Conservation (phyloP, 176 grass and related monocot species). For the Tuctoria greenei region DNA sequence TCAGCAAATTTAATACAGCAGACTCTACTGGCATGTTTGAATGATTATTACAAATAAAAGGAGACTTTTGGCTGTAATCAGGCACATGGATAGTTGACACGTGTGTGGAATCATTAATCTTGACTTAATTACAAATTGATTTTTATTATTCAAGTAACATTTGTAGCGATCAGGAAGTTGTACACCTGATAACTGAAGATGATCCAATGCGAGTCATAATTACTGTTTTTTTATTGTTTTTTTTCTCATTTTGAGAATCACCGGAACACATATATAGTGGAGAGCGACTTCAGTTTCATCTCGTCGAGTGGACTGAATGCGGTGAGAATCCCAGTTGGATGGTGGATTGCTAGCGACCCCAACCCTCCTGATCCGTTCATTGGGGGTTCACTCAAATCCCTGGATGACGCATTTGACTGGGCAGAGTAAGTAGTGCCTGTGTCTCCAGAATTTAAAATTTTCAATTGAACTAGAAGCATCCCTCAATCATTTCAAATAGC, state of each 20-base stretch:
- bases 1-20: constrained; percentile 11
- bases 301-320: constrained; percentile 36
- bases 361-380: constrained; percentile 52
- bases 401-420: constrained; percentile 66
- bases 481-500: too few relatives aligned
- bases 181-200: too few relatives aligned
- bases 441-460: too few relatives aligned
- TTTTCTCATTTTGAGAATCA: constrained; percentile 22
- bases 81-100: background rate
- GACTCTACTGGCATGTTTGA: background rate
- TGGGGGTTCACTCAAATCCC: constrained; percentile 44
- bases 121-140: too few relatives aligned
- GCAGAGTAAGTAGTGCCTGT: constrained; percentile 47
- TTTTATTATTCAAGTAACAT: too few relatives aligned
- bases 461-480: background rate
- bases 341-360: constrained; percentile 63
- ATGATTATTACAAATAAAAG: background rate
- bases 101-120: background rate
- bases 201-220: too few relatives aligned
- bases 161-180: too few relatives aligned
- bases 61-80: background rate
- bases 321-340: constrained; percentile 63
- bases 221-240: too few relatives aligned
- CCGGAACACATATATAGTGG: constrained; percentile 45
- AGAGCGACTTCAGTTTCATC: constrained; percentile 47